These are phyloP conservation scores for Ceratocystis ficicola DNA, from an alignment of 2,329 filamentous ascomycete species.

Conservation along the genomic window DNA sequence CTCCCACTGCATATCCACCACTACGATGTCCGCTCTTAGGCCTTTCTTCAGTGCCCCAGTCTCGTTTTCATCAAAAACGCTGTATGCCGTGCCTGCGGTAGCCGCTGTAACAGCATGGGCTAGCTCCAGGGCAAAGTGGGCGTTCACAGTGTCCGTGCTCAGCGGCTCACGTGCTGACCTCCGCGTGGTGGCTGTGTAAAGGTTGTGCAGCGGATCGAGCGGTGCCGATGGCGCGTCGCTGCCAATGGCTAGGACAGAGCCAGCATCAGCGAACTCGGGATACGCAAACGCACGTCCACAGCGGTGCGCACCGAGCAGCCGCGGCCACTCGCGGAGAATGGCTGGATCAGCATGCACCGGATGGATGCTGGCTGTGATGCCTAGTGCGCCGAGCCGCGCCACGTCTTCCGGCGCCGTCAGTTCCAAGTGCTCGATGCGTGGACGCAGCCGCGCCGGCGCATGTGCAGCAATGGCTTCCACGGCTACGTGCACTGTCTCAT, in stretches of 20 bases:
- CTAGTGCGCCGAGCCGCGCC: slow-evolving; percentile 41
- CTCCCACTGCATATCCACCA: slow-evolving; percentile 36
- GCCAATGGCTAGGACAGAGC: slow-evolving; percentile 44
- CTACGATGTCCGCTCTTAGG: slow-evolving; percentile 45
- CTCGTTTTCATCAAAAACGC: slow-evolving; percentile 44
- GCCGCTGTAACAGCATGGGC: slow-evolving; percentile 43
- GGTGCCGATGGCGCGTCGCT: slow-evolving; percentile 50
- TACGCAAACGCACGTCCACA: slow-evolving; percentile 52
- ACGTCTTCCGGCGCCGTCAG: slow-evolving; percentile 45
- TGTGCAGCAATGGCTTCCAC: slow-evolving; percentile 42
- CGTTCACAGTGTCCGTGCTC: slow-evolving; percentile 36
- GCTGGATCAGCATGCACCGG: slow-evolving; percentile 49
- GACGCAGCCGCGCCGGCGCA: slow-evolving; percentile 37
- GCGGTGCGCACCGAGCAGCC: slow-evolving; percentile 41
- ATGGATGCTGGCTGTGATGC: slow-evolving; percentile 49
- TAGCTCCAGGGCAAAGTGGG: slow-evolving; percentile 41
- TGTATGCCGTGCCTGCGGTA: slow-evolving; percentile 45
- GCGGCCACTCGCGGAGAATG: slow-evolving; percentile 49
- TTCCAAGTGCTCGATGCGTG: slow-evolving; percentile 55
- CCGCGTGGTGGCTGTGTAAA: slow-evolving; percentile 48
- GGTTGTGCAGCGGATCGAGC: slow-evolving; percentile 41
- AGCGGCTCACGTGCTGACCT: slow-evolving; percentile 40
- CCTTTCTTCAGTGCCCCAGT: slow-evolving; percentile 42
- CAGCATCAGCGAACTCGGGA: slow-evolving; percentile 44
- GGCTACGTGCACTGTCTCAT: slow-evolving; percentile 45